These are phyloP conservation scores for Phytophthora meadii DNA, from an alignment of 352 stramenopile genomes.

Conservation along the genomic window DNA sequence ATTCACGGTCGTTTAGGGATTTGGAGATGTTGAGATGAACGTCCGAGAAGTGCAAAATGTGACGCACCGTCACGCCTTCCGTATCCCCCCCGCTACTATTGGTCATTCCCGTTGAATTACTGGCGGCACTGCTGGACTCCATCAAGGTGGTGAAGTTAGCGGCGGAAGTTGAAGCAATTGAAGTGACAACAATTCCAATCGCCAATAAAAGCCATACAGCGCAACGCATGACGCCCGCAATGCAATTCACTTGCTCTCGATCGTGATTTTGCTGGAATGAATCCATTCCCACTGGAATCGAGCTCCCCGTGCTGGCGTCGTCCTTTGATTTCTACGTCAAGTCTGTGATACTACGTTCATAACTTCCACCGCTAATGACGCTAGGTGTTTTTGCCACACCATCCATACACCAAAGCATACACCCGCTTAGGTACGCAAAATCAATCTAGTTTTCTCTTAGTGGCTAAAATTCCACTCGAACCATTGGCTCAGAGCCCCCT, in stretches of 20 bases:
- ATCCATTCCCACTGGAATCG: constrained; percentile 17
- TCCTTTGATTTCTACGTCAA: constrained; percentile 7
- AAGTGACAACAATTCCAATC: constrained; percentile 17
- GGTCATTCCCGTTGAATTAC: constrained; percentile 2
- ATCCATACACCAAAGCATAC: neutral
- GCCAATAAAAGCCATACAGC: constrained; percentile 5
- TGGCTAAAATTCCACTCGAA: constrained; percentile 30
- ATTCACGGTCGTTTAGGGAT: constrained; percentile 47
- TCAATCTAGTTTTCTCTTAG: constrained; percentile 8
- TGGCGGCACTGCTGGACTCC: neutral
- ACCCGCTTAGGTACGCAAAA: neutral
- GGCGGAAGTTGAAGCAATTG: constrained; percentile 15
- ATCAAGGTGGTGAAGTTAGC: constrained; percentile 3
- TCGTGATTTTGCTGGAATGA: constrained; percentile 29
- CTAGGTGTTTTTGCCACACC: constrained; percentile 5
- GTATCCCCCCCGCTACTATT: neutral
- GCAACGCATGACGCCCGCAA: constrained; percentile 15
- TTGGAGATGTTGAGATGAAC: constrained; percentile 80
- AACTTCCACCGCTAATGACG: constrained; percentile 4
- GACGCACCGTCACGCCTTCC: constrained; percentile 9
- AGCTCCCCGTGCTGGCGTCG: constrained; percentile 10
- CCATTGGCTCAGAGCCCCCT: constrained; percentile 37
- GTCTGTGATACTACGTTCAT: constrained; percentile 9
- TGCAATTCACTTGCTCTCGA: constrained; percentile 9
- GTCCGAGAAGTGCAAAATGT: constrained; percentile 86